These are phyloP conservation scores for Coniella lustricola DNA, from an alignment of 2,329 filamentous ascomycete species.

Conservation along the genomic window DNA sequence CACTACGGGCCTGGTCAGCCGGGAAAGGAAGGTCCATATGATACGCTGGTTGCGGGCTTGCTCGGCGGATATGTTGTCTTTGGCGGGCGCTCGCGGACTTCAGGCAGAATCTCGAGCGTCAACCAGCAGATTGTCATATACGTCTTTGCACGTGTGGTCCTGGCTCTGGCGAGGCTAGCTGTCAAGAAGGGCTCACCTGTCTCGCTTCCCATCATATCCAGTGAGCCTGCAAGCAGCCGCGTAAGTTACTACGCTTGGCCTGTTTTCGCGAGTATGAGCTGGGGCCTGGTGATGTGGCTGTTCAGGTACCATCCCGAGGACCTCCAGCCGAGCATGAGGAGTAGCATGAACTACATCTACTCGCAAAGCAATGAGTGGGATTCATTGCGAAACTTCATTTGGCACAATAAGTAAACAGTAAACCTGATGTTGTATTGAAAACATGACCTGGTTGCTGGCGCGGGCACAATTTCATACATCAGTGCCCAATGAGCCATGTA, in stretches of 20 bases:
- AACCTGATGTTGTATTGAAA: too few relatives aligned
- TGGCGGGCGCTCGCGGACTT: conserved; percentile 56
- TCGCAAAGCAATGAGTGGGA: conserved; percentile 86
- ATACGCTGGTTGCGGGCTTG: conserved; percentile 80
- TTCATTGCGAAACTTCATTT: conserved; percentile 72
- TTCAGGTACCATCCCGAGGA: conserved; percentile 89
- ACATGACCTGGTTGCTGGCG: not conserved
- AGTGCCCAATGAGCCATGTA: not conserved
- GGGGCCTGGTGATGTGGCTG: conserved; percentile 92
- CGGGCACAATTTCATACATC: not conserved
- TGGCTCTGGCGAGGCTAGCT: conserved; percentile 76
- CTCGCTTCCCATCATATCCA: conserved; percentile 44
- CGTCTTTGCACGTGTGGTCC: conserved; percentile 84
- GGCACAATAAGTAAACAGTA: conserved; percentile 64
- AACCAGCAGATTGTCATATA: conserved; percentile 98
- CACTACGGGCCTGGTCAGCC: conserved; percentile 45
- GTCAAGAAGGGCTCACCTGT: conserved; percentile 51
- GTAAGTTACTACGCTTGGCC: conserved; percentile 79
- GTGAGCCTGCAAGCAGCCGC: conserved; percentile 36
- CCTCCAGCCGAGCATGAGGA: conserved; percentile 82
- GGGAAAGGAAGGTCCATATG: conserved; percentile 64
- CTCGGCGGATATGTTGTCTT: conserved; percentile 92
- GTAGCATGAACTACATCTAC: conserved; percentile 98
- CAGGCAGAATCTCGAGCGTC: conserved; percentile 66
- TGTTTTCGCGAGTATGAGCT: conserved; percentile 81